A percentile compares a stretch with the other conserved stretches of the same genome.
Conservation (phyloP, 192 early-diverging fungal species). For the Physocladia obscura region DNA sequence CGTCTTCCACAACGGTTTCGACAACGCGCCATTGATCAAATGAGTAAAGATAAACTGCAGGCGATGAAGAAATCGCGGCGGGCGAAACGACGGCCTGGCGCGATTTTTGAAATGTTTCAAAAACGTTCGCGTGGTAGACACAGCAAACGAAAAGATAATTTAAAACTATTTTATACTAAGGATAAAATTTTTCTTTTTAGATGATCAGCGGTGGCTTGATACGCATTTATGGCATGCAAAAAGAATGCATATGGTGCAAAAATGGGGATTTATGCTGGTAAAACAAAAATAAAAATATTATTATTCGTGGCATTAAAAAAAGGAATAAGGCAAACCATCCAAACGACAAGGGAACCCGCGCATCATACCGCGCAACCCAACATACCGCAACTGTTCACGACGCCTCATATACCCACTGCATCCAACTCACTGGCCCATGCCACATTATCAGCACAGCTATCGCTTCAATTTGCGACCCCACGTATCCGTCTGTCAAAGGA, state of each 20-base stretch:
- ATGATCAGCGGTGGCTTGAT: conserved; percentile 82
- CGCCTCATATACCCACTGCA: conserved; percentile 72
- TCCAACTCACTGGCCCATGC: conserved; percentile 68
- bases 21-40: conserved; percentile 74
- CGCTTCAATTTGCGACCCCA: conserved; percentile 61
- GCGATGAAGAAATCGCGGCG: conserved; percentile 28
- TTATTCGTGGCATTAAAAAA: neutral
- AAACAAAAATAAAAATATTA: neutral
- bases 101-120: conserved; percentile 23
- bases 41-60: conserved; percentile 42
- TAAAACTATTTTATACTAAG: neutral
- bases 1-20: conserved; percentile 81
- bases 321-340: conserved; percentile 67
- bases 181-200: conserved; percentile 8
- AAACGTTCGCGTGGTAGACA: conserved; percentile 24
- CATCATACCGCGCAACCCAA: conserved; percentile 73
- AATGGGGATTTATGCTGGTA: conserved; percentile 79
- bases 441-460: conserved; percentile 53
- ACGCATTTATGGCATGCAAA: conserved; percentile 99
- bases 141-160: too few species aligned
- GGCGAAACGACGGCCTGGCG: conserved; percentile 29
- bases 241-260: conserved; percentile 88
- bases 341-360: conserved; percentile 80
- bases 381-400: conserved; percentile 81
- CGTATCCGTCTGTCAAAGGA: conserved; percentile 33